A percentile compares a stretch with the other conserved stretches of the same genome.
These are phyloP conservation scores for Catunica adiposa DNA, from an alignment of 2,329 filamentous ascomycete species.

Conservation along the genomic window DNA sequence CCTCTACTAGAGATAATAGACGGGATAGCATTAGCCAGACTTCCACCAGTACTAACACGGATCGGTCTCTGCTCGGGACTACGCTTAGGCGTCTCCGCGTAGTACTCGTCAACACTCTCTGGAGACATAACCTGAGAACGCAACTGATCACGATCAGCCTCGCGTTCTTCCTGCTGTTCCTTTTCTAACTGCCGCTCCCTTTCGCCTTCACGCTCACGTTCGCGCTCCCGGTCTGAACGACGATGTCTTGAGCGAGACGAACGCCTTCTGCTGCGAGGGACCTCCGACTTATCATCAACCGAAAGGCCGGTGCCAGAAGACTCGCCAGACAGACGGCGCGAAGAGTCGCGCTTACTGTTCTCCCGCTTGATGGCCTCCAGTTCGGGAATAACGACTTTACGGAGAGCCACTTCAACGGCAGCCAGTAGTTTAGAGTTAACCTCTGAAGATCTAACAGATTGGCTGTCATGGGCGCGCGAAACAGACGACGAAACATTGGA, in stretches of 20 bases:
- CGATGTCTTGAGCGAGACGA: slow-evolving; percentile 15
- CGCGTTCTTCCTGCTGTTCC: too few relatives aligned
- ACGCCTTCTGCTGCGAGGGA: slow-evolving; percentile 22
- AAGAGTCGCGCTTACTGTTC: slow-evolving; percentile 57
- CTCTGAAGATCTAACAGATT: slow-evolving; percentile 37
- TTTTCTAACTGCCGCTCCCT: too few relatives aligned
- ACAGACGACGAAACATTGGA: slow-evolving; percentile 39
- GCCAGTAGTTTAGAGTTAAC: slow-evolving; percentile 81
- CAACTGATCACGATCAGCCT: slow-evolving; percentile 27
- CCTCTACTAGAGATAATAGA: slow-evolving; percentile 16
- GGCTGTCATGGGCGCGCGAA: slow-evolving; percentile 37
- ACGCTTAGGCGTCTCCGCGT: slow-evolving; percentile 27
- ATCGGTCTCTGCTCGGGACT: slow-evolving; percentile 26
- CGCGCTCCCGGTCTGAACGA: slow-evolving; percentile 18
- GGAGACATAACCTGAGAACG: neutral
- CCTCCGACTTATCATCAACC: slow-evolving; percentile 39
- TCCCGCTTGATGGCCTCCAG: slow-evolving; percentile 82
- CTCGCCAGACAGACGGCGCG: slow-evolving; percentile 44
- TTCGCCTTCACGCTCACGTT: neutral
- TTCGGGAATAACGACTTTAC: slow-evolving; percentile 77
- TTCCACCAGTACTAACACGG: slow-evolving; percentile 24
- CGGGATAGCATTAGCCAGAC: slow-evolving; percentile 21
- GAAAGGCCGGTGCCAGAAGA: slow-evolving; percentile 40
- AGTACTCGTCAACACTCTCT: slow-evolving; percentile 12
- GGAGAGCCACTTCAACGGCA: slow-evolving; percentile 85